Base-by-base conservation (phyloP, 257 asterid species). In the Prunella vulgaris region DNA sequence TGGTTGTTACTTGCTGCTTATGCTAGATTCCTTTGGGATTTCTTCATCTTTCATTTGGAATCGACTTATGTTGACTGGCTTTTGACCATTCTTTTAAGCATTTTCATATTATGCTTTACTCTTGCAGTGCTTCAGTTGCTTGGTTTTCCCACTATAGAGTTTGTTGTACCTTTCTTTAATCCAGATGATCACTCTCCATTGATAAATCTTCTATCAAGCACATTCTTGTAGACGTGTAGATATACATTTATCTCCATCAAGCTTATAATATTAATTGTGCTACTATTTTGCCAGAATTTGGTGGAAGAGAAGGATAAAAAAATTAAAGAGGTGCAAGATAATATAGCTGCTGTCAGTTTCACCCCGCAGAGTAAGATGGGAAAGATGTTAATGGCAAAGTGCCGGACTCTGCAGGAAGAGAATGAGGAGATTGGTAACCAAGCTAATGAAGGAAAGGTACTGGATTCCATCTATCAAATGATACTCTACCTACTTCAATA, bases 391-490 rank as follows among this genome's bases (percentile, higher is more conserved):
- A 89, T 91, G 97, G 95, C 97, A 56, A 94, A 90, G 79, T 90
- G 99, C 80, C 78, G 95, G 84, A 94, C 96, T 18, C 84, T 94
- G 81, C 90, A 83, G 84, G 96, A 89, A 76, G 99, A 94, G 88
- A 94, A 91, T 60, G 99, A 94, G 70, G 97, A 91, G 88, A 94
- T 91, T 37, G 99, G 97, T 32, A 91, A 87, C 78, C 96, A 91
- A 84, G 97, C 99, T 72, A 87, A 94, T 48, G 99, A 94, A 83
- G 99, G 99, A 71, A 94, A 94, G 99, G 97, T 91, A 86, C 7
- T 44, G n/a, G 17, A 54, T 25, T 71, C 33, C 30, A 6, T 58
- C 68, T 44, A 5, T 18, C 21, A 46, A 37, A 30, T 68, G 21
- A 44, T 68, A 5, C 10, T 24, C 32, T 46, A n/a, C 57, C 51